Evolutionary conservation across 257 asterid genomes (phyloP).

Genomic region (Perilla frutescens): DNA sequence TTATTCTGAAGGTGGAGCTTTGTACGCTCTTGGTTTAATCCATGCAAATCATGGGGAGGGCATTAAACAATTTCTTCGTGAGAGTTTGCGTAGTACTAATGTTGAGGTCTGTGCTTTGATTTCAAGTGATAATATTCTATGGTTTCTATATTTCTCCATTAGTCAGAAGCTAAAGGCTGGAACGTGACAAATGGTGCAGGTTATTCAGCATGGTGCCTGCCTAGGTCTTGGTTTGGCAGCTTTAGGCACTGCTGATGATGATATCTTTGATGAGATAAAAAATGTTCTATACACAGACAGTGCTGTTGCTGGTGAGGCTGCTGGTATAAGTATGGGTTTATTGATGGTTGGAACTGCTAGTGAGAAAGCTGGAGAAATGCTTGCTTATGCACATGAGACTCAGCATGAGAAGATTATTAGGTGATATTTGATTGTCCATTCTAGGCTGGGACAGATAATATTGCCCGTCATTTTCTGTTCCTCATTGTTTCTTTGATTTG

Average conservation of each 20-base stretch:
- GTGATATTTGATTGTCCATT: slow-evolving; percentile 46
- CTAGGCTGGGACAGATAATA: neutral
- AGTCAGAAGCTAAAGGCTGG: slow-evolving; percentile 29
- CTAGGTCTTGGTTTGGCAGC: slow-evolving; percentile 99
- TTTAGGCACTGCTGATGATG: slow-evolving; percentile 93
- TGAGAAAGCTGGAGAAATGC: slow-evolving; percentile 95
- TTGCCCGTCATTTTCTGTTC: neutral
- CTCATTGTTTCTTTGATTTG: slow-evolving; percentile 23
- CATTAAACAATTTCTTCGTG: slow-evolving; percentile 89
- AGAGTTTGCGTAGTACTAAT: slow-evolving; percentile 80
- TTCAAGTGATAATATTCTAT: neutral
- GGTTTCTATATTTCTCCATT: neutral
- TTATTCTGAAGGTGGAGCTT: slow-evolving; percentile 97
- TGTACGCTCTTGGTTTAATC: slow-evolving; percentile 92
- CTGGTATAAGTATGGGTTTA: slow-evolving; percentile 97
- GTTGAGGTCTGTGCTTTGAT: slow-evolving; percentile 65
- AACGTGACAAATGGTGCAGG: slow-evolving; percentile 52
- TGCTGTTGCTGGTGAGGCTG: slow-evolving; percentile 99
- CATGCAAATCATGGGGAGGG: slow-evolving; percentile 99
- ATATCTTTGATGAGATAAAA: slow-evolving; percentile 81
- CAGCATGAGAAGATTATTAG: slow-evolving; percentile 97
- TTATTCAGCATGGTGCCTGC: slow-evolving; percentile 99
- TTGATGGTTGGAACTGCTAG: slow-evolving; percentile 98
- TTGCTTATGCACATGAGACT: slow-evolving; percentile 96
- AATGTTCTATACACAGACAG: slow-evolving; percentile 89